A percentile compares a stretch with the other conserved stretches of the same genome.
These are phyloP conservation scores for Thelonectria blattea DNA, from an alignment of 2,329 filamentous ascomycete species.

Conservation along the genomic window DNA sequence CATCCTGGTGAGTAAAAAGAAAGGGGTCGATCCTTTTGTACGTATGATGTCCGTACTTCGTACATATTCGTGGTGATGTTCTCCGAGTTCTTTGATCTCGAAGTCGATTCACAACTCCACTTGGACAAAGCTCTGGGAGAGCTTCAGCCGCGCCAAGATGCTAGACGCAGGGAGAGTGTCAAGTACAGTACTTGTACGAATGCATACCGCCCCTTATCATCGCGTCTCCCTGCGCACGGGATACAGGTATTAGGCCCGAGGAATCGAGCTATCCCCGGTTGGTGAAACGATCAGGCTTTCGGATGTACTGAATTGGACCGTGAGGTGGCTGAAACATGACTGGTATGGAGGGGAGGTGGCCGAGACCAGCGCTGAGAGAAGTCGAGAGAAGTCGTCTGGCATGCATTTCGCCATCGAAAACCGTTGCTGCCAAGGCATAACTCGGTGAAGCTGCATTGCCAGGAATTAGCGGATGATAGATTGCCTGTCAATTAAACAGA, in stretches of 20 bases:
- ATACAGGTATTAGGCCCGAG: no score
- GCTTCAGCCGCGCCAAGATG: slow-evolving; percentile 9
- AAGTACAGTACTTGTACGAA: neutral
- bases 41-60: neutral
- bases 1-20: slow-evolving; percentile 26
- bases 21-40: slow-evolving; percentile 16
- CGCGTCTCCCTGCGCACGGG: slow-evolving; percentile 6
- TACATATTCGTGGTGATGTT: no score
- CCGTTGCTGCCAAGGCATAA: neutral
- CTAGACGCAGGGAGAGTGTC: no score
- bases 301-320: neutral
- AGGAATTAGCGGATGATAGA: slow-evolving; percentile 10
- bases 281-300: slow-evolving; percentile 18
- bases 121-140: slow-evolving; percentile 12
- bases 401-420: slow-evolving; percentile 6
- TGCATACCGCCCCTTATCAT: slow-evolving; percentile 19
- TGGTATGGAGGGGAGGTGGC: slow-evolving; percentile 31
- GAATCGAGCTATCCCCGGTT: neutral
- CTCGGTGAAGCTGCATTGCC: neutral
- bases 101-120: slow-evolving; percentile 20
- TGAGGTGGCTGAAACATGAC: slow-evolving; percentile 34
- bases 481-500: slow-evolving; percentile 18
- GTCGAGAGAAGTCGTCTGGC: slow-evolving; percentile 9
- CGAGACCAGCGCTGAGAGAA: no score
- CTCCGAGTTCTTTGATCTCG: neutral